Evolutionary conservation across 2,329 filamentous ascomycete species (phyloP).

Genomic region (Colletotrichum agaves): DNA sequence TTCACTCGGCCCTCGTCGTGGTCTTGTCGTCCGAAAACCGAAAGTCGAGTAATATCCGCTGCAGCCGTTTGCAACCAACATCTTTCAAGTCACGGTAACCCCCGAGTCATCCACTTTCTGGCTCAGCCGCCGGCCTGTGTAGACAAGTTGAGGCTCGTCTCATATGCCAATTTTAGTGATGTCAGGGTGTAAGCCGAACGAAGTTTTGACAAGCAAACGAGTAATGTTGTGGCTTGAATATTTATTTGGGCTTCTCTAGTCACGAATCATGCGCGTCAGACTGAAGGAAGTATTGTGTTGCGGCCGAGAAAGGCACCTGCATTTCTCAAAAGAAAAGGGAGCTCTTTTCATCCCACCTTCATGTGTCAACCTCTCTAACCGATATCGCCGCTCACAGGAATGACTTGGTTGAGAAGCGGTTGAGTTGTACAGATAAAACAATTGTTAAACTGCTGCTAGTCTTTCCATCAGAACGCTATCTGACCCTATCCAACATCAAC

Average conservation of each 20-base stretch:
- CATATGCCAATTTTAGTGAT: not conserved
- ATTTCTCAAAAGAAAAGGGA: too few species aligned
- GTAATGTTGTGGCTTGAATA: not conserved
- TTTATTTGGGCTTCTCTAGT: not conserved
- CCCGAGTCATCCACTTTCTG: not conserved
- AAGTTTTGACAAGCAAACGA: not conserved
- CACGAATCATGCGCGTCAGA: not conserved
- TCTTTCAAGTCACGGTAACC: slow-evolving; percentile 11
- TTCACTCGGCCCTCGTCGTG: not conserved
- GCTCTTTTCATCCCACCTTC: too few species aligned
- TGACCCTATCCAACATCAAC: not conserved
- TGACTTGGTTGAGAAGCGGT: too few species aligned
- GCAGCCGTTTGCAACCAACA: not conserved
- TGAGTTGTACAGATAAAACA: not conserved
- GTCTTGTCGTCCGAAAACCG: not conserved
- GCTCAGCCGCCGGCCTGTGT: slow-evolving; percentile 10
- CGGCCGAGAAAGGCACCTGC: too few species aligned
- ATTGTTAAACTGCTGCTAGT: not conserved
- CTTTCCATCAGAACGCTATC: not conserved
- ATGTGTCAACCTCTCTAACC: too few species aligned
- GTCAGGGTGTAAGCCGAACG: not conserved
- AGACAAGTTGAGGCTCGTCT: slow-evolving; percentile 7
- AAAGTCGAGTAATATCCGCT: not conserved
- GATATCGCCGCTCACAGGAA: too few species aligned
- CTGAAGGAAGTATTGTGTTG: not conserved